A percentile compares a stretch with the other conserved stretches of the same genome.
These are phyloP conservation scores for Nidularia sp. DNA, from an alignment of 768 basidiomycete species.

Conservation along the genomic window DNA sequence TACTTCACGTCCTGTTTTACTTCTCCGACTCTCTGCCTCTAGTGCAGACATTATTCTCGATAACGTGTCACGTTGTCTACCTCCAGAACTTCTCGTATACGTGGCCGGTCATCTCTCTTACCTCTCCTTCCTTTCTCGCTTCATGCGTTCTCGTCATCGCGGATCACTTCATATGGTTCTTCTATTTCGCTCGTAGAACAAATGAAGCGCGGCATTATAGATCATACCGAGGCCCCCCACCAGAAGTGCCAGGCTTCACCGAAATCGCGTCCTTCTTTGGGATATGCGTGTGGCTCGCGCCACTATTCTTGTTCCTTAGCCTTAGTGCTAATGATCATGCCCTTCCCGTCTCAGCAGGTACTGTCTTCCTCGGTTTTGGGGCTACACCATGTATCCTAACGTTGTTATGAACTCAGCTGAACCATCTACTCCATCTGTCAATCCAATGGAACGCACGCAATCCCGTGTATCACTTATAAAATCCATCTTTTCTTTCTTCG, in stretches of 20 bases:
- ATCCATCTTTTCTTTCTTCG: slow-evolving; percentile 52
- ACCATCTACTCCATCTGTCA: slow-evolving; percentile 35
- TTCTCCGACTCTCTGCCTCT: slow-evolving; percentile 80
- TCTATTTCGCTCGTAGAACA: slow-evolving; percentile 78
- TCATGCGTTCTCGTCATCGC: slow-evolving; percentile 82
- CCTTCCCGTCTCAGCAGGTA: slow-evolving; percentile 68
- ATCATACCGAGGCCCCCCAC: slow-evolving; percentile 36
- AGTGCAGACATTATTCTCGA: slow-evolving; percentile 71
- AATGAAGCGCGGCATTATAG: slow-evolving; percentile 57
- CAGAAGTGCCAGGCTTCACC: slow-evolving; percentile 46
- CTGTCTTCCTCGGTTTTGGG: slow-evolving; percentile 8
- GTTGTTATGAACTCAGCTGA: slow-evolving; percentile 19
- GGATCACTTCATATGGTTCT: slow-evolving; percentile 97
- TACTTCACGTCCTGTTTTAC: slow-evolving; percentile 73
- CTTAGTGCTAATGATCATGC: slow-evolving; percentile 97
- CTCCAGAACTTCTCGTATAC: slow-evolving; percentile 84
- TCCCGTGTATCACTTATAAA: slow-evolving; percentile 65
- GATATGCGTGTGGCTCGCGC: slow-evolving; percentile 83
- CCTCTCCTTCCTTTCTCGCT: slow-evolving; percentile 77
- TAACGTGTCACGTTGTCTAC: slow-evolving; percentile 83
- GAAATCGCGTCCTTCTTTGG: slow-evolving; percentile 85
- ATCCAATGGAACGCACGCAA: slow-evolving; percentile 13
- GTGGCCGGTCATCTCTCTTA: slow-evolving; percentile 93
- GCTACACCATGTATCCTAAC: not conserved
- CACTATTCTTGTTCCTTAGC: slow-evolving; percentile 92